phyloP scores from a whole-genome alignment of 2,329 filamentous ascomycete species.

The Talaromyces sp. region DNA sequence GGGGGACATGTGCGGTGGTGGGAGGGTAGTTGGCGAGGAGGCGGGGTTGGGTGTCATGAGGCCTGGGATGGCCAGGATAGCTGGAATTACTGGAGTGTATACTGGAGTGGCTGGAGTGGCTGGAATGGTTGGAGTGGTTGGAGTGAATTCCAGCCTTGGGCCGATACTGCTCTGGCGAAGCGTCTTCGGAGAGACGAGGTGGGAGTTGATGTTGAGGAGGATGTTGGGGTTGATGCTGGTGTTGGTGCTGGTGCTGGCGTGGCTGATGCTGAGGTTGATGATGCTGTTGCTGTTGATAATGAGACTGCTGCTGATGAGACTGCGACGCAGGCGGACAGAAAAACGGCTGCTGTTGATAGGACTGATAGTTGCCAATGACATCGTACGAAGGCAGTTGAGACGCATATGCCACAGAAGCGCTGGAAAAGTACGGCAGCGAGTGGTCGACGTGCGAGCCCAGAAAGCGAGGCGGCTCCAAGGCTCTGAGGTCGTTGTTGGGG shows the following conservation, averaged over 20 bases:
- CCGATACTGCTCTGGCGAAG: neutral
- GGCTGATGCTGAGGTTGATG: neutral
- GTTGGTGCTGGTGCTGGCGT: neutral
- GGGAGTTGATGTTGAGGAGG: constrained; percentile 1
- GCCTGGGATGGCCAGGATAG: neutral
- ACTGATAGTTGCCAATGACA: constrained; percentile 22
- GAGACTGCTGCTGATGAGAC: neutral
- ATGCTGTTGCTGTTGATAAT: neutral
- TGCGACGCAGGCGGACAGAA: constrained; percentile 3
- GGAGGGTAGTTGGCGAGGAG: neutral
- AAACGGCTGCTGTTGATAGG: constrained; percentile 29
- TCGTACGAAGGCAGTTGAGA: constrained; percentile 29
- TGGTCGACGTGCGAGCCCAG: constrained; percentile 27
- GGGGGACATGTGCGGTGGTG: neutral
- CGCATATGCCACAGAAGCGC: constrained; percentile 30
- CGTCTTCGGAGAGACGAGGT: neutral
- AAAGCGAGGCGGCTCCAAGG: constrained; percentile 31
- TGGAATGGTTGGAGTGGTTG: neutral
- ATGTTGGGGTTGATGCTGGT: constrained; percentile 20
- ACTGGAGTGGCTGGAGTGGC: neutral
- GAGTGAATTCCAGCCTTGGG: neutral
- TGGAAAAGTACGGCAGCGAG: constrained; percentile 33
- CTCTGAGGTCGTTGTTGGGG: constrained; percentile 30
- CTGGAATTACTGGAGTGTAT: neutral
- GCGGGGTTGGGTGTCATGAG: neutral